Percentiles rank a stretch among this genome's conserved stretches.
Evolutionary conservation across 1,284 basidiomycete genomes (phyloP).

Genomic region (Sphagnurus paluster): DNA sequence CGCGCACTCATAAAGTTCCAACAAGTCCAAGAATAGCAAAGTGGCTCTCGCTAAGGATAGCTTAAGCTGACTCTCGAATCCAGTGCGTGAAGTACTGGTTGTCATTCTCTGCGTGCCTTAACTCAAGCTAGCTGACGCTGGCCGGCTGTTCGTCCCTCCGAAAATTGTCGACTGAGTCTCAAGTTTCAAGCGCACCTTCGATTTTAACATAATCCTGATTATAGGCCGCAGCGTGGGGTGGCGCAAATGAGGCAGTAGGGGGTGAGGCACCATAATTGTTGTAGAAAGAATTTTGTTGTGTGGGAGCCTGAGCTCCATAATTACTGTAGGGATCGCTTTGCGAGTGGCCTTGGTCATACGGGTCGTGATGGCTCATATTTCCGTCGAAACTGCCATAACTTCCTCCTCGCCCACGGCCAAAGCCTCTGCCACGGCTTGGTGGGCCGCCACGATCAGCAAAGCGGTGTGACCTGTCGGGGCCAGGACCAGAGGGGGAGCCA

Average conservation of each 20-base stretch:
- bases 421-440: conserved; percentile 61
- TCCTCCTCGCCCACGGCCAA: conserved; percentile 57
- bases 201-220: conserved; percentile 61
- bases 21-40: conserved; percentile 10
- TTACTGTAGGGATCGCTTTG: conserved; percentile 66
- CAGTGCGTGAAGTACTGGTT: conserved; percentile 21
- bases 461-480: conserved; percentile 72
- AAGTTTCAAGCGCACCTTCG: conserved; percentile 80
- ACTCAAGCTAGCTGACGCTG: conserved; percentile 26
- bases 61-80: conserved; percentile 40
- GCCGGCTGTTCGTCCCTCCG: conserved; percentile 23
- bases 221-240: conserved; percentile 38
- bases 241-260: conserved; percentile 34
- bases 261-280: conserved; percentile 50
- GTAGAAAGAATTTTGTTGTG: conserved; percentile 69
- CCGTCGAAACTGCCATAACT: conserved; percentile 54
- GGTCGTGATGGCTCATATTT: conserved; percentile 44
- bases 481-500: conserved; percentile 60
- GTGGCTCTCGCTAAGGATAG: conserved; percentile 42
- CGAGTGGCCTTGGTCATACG: conserved; percentile 63
- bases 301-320: conserved; percentile 53
- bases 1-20: conserved; percentile 26
- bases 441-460: conserved; percentile 60
- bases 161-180: conserved; percentile 43
- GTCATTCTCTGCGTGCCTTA: conserved; percentile 38